Percentiles rank a stretch among this genome's conserved stretches.
phyloP scores from a whole-genome alignment of 805 yeast species.

The Metschnikowia corniflorae region DNA sequence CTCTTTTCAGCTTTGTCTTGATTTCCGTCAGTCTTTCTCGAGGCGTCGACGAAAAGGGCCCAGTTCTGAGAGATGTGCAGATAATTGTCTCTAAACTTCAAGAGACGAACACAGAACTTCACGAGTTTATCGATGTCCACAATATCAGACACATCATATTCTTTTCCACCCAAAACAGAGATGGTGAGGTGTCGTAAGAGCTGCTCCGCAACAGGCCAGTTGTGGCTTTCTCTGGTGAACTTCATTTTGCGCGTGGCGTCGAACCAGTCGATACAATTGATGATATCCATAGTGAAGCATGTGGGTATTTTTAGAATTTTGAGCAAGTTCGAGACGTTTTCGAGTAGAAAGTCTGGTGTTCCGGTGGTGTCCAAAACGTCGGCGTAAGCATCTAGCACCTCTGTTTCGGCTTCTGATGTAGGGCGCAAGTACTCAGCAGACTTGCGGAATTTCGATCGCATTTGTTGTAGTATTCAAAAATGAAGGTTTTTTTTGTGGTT shows the following conservation, averaged over 20 bases:
- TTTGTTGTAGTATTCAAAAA: no score
- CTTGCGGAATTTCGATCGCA: constrained; percentile 15
- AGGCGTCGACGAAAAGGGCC: constrained; percentile 30
- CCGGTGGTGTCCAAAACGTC: constrained; percentile 18
- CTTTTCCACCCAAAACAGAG: constrained; percentile 14
- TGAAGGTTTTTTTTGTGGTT: no score
- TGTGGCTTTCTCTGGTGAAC: constrained; percentile 11
- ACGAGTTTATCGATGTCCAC: constrained; percentile 41
- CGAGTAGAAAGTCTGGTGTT: constrained; percentile 27
- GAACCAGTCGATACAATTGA: constrained; percentile 29
- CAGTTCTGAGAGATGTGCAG: constrained; percentile 28
- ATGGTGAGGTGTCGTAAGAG: constrained; percentile 31
- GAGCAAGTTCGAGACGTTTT: constrained; percentile 26
- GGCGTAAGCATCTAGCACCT: constrained; percentile 33
- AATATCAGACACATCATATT: constrained; percentile 32
- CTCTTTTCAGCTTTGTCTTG: neutral
- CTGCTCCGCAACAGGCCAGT: constrained; percentile 25
- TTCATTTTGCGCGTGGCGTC: constrained; percentile 23
- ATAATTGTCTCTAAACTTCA: constrained; percentile 33
- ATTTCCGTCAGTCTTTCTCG: constrained; percentile 14
- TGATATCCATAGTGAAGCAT: constrained; percentile 33
- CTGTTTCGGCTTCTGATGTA: constrained; percentile 28
- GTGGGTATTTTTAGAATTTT: constrained; percentile 25
- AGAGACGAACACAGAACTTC: constrained; percentile 22
- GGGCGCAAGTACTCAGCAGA: constrained; percentile 13